Base-by-base conservation (phyloP, 345 rosid genomes). In the Salix koriyanagi region DNA sequence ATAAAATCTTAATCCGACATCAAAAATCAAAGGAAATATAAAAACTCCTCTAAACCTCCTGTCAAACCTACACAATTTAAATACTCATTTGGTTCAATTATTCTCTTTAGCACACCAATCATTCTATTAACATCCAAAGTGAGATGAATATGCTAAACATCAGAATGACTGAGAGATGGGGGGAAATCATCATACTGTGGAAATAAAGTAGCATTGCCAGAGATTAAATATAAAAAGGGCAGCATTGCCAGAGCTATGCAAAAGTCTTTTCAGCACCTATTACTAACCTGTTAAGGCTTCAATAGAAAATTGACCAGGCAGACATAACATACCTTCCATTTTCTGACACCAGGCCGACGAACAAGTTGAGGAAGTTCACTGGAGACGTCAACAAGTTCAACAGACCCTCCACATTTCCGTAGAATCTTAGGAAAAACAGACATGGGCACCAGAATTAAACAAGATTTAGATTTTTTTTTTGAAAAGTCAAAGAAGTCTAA, bases 331-430 rank as follows among this genome's bases (percentile, higher is more conserved):
- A 92, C 98, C 99, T 92, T 96, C 98, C 98, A 96, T 83, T 77
- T 93, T 79, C 69, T 88, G 72, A 90, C 89, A 81, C 97, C 99
- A 36, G 94, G 96, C 74, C 96, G 86, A 39, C 93, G 88, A 73
- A 90, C 77, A 84, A 96, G 98, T 76, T 91, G 91, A 66, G 98
- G 98, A 83, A 90, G 90, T 80, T 89, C 89, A 74, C 76, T 78
- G 30, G 97, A 88, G 77, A 93, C 97, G 80, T 96, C 92, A 79
- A 93, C 77, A 65, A 96, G 94, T 86, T 96, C 95, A 81, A 93
- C 92, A 79, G 91, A 88, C 70, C 89, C 90, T 76, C 84, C 91
- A 85, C 93, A 90, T 79, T 83, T 96, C 71, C 95, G 85, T 79
- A 96, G 79, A 82, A 96, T 87, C 99, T 96, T 32, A 60, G 39